phyloP scores from a whole-genome alignment of 192 early-diverging fungal species.

The Thoreauomyces humboldtii region DNA sequence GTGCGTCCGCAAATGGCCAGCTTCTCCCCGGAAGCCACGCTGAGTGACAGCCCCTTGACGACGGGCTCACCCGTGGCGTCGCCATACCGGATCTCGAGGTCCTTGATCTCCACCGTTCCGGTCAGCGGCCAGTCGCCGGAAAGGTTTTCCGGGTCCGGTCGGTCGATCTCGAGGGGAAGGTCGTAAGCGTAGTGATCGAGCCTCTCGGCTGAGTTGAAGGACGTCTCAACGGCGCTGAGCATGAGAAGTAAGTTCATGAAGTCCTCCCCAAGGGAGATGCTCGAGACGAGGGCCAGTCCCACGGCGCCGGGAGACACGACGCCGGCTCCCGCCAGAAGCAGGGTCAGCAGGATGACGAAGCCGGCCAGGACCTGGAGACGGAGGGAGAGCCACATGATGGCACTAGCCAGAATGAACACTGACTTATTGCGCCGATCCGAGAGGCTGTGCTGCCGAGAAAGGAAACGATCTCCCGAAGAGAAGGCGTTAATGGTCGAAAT shows the following conservation, averaged over 20 bases:
- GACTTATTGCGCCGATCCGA: slow-evolving; percentile 1
- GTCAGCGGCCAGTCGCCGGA: slow-evolving; percentile 37
- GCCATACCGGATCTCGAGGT: slow-evolving; percentile 45
- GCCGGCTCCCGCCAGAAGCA: slow-evolving; percentile 57
- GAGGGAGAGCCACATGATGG: slow-evolving; percentile 25
- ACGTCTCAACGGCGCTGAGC: slow-evolving; percentile 63
- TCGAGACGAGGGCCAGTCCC: slow-evolving; percentile 1
- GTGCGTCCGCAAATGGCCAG: slow-evolving; percentile 44
- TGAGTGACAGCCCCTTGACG: slow-evolving; percentile 35
- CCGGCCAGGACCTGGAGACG: not conserved
- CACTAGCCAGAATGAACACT: not conserved
- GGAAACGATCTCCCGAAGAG: not conserved
- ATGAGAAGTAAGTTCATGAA: slow-evolving; percentile 36
- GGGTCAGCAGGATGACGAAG: slow-evolving; percentile 59
- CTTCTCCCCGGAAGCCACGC: slow-evolving; percentile 28
- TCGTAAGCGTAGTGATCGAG: slow-evolving; percentile 69
- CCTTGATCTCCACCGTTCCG: slow-evolving; percentile 40
- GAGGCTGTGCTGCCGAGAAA: not conserved
- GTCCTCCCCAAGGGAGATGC: slow-evolving; percentile 10
- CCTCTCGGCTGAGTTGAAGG: slow-evolving; percentile 54
- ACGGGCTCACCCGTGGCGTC: slow-evolving; percentile 35
- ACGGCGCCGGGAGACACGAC: slow-evolving; percentile 17
- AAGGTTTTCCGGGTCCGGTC: slow-evolving; percentile 43
- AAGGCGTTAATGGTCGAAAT: not conserved
- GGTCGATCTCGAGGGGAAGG: slow-evolving; percentile 53